Percentiles rank a stretch among this genome's conserved stretches.
phyloP scores from a whole-genome alignment of 2,329 filamentous ascomycete genomes.

The Colletotrichum brevisporum region DNA sequence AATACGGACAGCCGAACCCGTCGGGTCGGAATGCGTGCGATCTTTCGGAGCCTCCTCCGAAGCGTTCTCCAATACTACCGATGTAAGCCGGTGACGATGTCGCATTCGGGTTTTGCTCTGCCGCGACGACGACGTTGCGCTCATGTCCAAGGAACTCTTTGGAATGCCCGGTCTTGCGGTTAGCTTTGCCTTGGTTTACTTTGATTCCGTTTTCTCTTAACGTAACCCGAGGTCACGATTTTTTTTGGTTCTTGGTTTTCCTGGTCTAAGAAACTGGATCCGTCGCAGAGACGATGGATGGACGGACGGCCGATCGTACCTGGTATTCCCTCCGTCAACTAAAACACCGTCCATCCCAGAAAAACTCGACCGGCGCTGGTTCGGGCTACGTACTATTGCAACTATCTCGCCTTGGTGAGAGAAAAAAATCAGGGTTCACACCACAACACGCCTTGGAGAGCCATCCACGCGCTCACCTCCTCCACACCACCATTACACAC shows the following conservation, averaged over 20 bases:
- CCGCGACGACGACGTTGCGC: not conserved
- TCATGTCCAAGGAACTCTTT: conserved; percentile 4
- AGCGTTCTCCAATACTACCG: conserved; percentile 10
- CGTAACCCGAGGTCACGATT: not conserved
- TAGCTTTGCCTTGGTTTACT: not conserved
- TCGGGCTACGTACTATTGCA: conserved; percentile 4
- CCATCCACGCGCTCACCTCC: not conserved
- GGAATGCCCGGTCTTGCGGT: not conserved
- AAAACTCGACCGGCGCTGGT: conserved; percentile 1
- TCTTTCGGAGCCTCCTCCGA: conserved; percentile 4
- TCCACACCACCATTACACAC: not conserved
- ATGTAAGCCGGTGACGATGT: conserved; percentile 2
- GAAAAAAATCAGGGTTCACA: conserved; percentile 18
- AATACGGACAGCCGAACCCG: conserved; percentile 2
- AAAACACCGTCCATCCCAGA: conserved; percentile 12
- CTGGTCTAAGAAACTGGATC: conserved; percentile 28
- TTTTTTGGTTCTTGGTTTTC: not conserved
- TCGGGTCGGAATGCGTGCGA: conserved; percentile 10
- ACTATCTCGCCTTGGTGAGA: not conserved
- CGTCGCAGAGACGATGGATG: conserved; percentile 4
- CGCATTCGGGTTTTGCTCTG: conserved; percentile 8
- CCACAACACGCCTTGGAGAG: not conserved
- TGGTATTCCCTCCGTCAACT: not conserved
- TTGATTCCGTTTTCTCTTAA: conserved; percentile 15
- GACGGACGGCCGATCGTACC: conserved; percentile 7